phyloP scores from a whole-genome alignment of 345 rosid genomes.

The Eucalyptus globulus region DNA sequence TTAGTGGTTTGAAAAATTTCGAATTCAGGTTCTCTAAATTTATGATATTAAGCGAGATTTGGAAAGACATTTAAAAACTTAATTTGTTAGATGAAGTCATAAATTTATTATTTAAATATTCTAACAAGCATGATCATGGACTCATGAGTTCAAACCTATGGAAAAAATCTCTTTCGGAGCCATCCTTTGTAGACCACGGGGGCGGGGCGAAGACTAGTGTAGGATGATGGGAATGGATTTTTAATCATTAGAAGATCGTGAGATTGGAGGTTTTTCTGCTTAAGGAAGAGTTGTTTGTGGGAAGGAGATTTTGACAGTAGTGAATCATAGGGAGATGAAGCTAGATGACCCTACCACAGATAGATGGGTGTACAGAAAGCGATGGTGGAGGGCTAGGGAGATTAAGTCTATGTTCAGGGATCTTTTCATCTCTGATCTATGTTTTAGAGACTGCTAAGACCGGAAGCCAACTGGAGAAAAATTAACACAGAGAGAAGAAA shows the following conservation, averaged over 20 bases:
- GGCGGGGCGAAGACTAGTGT: accelerated
- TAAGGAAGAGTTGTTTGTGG: neutral
- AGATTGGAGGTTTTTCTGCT: neutral
- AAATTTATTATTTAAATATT: too few relatives aligned
- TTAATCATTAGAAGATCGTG: neutral
- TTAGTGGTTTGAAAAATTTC: neutral
- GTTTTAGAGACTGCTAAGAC: neutral
- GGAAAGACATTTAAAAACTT: too few relatives aligned
- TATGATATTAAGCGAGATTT: accelerated
- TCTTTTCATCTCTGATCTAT: neutral
- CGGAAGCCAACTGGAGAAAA: neutral
- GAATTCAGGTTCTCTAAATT: accelerated
- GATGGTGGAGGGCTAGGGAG: neutral
- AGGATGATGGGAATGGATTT: neutral
- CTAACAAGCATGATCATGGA: neutral
- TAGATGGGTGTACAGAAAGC: neutral
- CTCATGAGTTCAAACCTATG: accelerated
- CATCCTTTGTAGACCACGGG: neutral
- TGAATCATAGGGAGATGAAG: neutral
- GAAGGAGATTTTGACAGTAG: neutral
- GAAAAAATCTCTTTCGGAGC: neutral
- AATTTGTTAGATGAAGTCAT: too few relatives aligned
- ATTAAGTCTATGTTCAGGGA: neutral
- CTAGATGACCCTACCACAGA: neutral
- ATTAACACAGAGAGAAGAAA: neutral